Evolutionary conservation across 1,139 yeast genomes (phyloP), one percentile per base, ranked within the genome.

Genomic region (Yamadazyma friedrichii): DNA sequence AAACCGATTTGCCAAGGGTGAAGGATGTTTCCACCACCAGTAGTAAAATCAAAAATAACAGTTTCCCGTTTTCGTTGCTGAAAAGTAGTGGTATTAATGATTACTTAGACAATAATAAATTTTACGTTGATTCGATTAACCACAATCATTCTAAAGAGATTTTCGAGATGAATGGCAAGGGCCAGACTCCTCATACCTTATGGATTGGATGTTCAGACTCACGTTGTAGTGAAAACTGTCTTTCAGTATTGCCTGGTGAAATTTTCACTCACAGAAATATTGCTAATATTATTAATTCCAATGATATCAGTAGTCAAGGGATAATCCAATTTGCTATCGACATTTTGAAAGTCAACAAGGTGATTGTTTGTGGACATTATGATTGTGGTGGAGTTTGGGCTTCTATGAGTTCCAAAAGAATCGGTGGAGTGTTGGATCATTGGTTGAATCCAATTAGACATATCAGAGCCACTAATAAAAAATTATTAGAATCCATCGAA

Each of bases 171-270:
- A 88, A 89, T 55, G 93, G 82, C 1, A 72, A 79, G 58, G 98
- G 98, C 41, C 98, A 93, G 64, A 64, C 81, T 13, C 98, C 98
- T 15, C 95, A 89, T 62, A 88, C 97, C 9, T 69, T 93, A 42
- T 91, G 97, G 95, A 85, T 93, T 47, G 97, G 98, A 3, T 93
- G 98, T 62, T 82, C 95, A 5, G 98, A 93, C 62, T 88, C 97
- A 10, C 81, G 98, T 52, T 88, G 87, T 44, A 87, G 91, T 40
- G 97, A 93, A 53, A 71, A 71, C 35, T 82, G 89, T 52, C 67
- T 93, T 42, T 91, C 91, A 28, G 80, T 84, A 6, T 68, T 85
- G 43, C 98, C 98, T 1, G 98, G 98, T 36, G 98, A 91, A 62
- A 78, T 89, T 9, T 91, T 93, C 68, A 88, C 93, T n/a, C 91